A percentile compares a stretch with the other conserved stretches of the same genome.
Evolutionary conservation across 108 stramenopile genomes (phyloP).

Genomic region (Skeletonema costatum): DNA sequence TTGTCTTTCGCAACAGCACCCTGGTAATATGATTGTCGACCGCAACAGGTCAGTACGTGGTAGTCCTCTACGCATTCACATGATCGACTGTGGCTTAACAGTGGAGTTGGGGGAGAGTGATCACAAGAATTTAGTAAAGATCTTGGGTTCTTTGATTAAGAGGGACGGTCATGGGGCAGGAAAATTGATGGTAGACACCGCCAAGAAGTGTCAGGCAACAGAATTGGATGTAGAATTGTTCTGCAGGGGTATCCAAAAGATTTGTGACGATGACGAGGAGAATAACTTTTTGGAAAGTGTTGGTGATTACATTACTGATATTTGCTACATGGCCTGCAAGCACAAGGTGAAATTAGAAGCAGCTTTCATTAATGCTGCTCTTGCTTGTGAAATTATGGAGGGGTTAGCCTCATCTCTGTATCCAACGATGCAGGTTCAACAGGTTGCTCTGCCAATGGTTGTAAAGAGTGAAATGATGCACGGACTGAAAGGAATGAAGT

Average conservation of each 20-base stretch:
- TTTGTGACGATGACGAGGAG: conserved; percentile 65
- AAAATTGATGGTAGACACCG: conserved; percentile 83
- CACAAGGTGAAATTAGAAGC: conserved; percentile 86
- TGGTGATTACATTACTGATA: conserved; percentile 87
- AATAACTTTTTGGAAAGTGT: conserved; percentile 88
- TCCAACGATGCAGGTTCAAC: conserved; percentile 75
- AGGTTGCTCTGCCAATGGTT: conserved; percentile 78
- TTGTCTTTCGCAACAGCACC: conserved; percentile 18
- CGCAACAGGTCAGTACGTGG: conserved; percentile 51
- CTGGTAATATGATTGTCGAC: conserved; percentile 80
- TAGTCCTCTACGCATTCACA: conserved; percentile 55
- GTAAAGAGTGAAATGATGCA: conserved; percentile 88
- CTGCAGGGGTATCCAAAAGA: conserved; percentile 78
- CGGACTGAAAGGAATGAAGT: conserved; percentile 54
- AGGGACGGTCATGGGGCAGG: conserved; percentile 78
- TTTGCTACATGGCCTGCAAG: conserved; percentile 82
- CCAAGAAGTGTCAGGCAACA: conserved; percentile 71
- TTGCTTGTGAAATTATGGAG: conserved; percentile 92
- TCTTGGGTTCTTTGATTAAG: conserved; percentile 87
- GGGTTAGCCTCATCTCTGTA: conserved; percentile 74
- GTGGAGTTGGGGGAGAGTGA: conserved; percentile 84
- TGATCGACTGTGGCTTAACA: conserved; percentile 88
- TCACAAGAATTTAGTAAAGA: conserved; percentile 81
- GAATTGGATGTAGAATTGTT: conserved; percentile 76
- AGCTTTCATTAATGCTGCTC: conserved; percentile 84